Evolutionary conservation across 768 basidiomycete genomes (phyloP), one percentile per base, ranked within the genome.

Genomic region (Termitomyces titanicus): DNA sequence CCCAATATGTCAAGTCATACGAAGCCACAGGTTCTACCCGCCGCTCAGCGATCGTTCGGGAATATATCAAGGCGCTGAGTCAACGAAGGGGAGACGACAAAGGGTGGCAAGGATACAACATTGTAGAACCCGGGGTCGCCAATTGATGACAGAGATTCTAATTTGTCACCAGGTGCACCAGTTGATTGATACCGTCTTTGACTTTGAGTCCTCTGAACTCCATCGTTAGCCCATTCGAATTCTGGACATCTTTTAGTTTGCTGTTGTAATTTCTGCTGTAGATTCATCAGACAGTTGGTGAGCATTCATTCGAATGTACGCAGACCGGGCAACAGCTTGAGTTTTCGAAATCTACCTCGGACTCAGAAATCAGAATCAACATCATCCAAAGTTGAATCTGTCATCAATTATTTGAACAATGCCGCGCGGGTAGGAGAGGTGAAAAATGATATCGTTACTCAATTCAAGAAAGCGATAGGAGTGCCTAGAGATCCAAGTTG

Each of bases 11-110:
- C 24, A 33, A 52, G 6, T 34, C 33, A 18, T 66, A 63, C 39
- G 54, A 53, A 8, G 56, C 57, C 2, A 61, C 59, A 17, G 66
- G 63, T 15, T 66, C 64, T 17, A 67, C 64, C 22, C 50, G 55
- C 31, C 1, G 34, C n/a, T 24, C 47, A 7, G 43, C 13, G 15
- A 53, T 59, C 3, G 63, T 61, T 22, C 17, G 56, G 17, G 22
- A 43, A 10, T 62, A 60, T 43, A 57, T 63, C 18, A 24, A 20
- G 24, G 51, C 53, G 8, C 38, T 62, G 34, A 59, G 53, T 22
- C 46, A 53, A 15, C 51, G 61, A 2, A 49, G 13, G 29, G 43
- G 48, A 17, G 45, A 60, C 42, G 58, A 62, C 18, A 37, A 53
- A 4, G 37, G 15, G 8, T 62, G 61, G 61, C 40, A 54, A 20